These are phyloP conservation scores for Dryadomyces quercivorus DNA, from an alignment of 2,329 filamentous ascomycete species.

Conservation along the genomic window DNA sequence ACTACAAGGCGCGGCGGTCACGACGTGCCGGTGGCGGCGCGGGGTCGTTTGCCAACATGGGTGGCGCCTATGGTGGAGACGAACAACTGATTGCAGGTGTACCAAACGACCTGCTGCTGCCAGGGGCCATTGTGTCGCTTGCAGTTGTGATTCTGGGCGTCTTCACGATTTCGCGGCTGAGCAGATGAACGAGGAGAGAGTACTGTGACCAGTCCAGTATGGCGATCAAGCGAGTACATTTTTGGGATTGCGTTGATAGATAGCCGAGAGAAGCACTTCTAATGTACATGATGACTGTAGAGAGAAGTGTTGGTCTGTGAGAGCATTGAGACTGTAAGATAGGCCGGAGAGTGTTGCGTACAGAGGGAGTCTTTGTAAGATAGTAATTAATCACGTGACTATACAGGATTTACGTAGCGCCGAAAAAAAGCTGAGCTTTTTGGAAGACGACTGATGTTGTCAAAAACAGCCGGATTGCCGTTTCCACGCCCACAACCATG, in stretches of 20 bases:
- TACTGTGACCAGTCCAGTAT: not conserved
- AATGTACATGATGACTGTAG: constrained; percentile 2
- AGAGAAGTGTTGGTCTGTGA: not conserved
- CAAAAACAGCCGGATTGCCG: not conserved
- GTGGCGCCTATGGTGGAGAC: constrained; percentile 12
- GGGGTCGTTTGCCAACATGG: not conserved
- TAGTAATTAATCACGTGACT: not conserved
- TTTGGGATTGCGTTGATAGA: not conserved
- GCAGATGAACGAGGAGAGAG: constrained; percentile 25
- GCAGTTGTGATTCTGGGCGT: constrained; percentile 90
- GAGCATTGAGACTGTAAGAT: no score
- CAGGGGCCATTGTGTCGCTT: constrained; percentile 88
- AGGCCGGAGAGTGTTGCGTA: no score
- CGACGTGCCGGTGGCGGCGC: constrained; percentile 23
- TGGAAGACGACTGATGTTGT: not conserved
- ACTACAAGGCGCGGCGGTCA: constrained; percentile 28
- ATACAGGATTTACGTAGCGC: not conserved
- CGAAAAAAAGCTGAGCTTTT: constrained; percentile 4
- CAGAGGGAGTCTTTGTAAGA: no score
- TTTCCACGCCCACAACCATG: constrained; percentile 27
- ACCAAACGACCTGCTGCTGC: constrained; percentile 85
- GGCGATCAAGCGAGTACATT: no score
- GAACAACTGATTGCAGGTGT: constrained; percentile 81
- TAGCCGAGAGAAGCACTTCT: not conserved
- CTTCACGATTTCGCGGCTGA: constrained; percentile 70